A percentile compares a stretch with the other conserved stretches of the same genome.
These are phyloP conservation scores for Heritiera littoralis DNA, from an alignment of 345 rosid species.

Conservation along the genomic window DNA sequence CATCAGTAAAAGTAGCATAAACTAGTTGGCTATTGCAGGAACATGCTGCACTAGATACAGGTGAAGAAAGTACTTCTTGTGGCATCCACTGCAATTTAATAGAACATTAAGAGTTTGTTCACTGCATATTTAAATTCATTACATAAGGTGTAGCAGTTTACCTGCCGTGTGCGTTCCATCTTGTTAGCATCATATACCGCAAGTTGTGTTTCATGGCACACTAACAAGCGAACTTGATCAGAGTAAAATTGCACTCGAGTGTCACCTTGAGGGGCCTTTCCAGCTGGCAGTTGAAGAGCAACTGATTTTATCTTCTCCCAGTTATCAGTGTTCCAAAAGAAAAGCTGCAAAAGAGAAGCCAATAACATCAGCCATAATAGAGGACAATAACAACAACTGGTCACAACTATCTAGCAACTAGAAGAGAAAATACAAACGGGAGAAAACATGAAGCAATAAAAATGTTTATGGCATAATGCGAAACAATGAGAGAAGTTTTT, in stretches of 20 bases:
- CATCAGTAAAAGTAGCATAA: slow-evolving; percentile 55
- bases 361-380: not conserved
- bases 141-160: slow-evolving; percentile 21
- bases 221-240: slow-evolving; percentile 65
- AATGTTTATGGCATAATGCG: not conserved
- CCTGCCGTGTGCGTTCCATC: slow-evolving; percentile 68
- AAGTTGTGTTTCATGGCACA: slow-evolving; percentile 73
- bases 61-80: slow-evolving; percentile 43
- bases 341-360: slow-evolving; percentile 41
- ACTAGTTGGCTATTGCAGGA: slow-evolving; percentile 66
- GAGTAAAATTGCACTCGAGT: slow-evolving; percentile 72
- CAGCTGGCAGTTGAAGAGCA: slow-evolving; percentile 57
- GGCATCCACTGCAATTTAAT: slow-evolving; percentile 54
- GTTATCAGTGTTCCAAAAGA: slow-evolving; percentile 64
- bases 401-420: not conserved
- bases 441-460: not conserved
- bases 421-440: not conserved
- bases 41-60: slow-evolving; percentile 55
- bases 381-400: not conserved
- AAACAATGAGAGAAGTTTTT: not conserved
- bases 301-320: slow-evolving; percentile 74
- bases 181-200: slow-evolving; percentile 72
- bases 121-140: not conserved
- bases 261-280: slow-evolving; percentile 56
- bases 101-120: slow-evolving; percentile 8